A percentile compares a stretch with the other conserved stretches of the same genome.
Conservation (phyloP, 164 flowering plant species). For the Platanus orientalis region DNA sequence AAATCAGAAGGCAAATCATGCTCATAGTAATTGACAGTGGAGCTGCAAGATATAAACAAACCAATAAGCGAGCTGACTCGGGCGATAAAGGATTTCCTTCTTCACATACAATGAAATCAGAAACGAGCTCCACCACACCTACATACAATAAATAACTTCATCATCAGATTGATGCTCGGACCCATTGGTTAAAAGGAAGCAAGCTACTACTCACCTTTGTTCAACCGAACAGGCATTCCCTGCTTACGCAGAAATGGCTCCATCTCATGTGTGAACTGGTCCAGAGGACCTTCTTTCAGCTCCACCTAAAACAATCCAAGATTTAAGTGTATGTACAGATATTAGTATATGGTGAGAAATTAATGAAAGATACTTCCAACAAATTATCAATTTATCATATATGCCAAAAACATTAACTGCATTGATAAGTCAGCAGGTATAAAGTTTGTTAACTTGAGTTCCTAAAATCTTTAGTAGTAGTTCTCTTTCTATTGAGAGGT, state of each 20-base stretch:
- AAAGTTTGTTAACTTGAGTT: too few relatives aligned
- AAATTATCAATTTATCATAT: too few relatives aligned
- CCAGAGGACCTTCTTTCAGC: constrained; percentile 83
- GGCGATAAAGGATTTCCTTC: constrained; percentile 91
- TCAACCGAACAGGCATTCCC: constrained; percentile 94
- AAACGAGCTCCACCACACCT: constrained; percentile 87
- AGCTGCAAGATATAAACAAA: constrained; percentile 26
- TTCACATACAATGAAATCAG: constrained; percentile 87
- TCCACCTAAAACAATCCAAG: constrained; percentile 53
- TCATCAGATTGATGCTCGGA: neutral
- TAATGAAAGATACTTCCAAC: too few relatives aligned
- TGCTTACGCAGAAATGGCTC: constrained; percentile 94
- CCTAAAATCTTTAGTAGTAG: too few relatives aligned
- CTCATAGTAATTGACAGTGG: too few relatives aligned
- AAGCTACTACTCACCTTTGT: constrained; percentile 52
- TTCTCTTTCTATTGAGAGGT: too few relatives aligned
- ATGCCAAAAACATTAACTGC: too few relatives aligned
- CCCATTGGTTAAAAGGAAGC: neutral
- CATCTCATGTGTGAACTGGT: constrained; percentile 95
- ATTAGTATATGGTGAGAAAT: too few relatives aligned
- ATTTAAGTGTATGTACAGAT: too few relatives aligned
- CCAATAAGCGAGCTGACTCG: constrained; percentile 86
- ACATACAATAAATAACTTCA: constrained; percentile 12
- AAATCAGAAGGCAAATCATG: too few relatives aligned
- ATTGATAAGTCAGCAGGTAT: too few relatives aligned